Evolutionary conservation across 768 basidiomycete species (phyloP).

Genomic region (Xanthoconium purpureum): DNA sequence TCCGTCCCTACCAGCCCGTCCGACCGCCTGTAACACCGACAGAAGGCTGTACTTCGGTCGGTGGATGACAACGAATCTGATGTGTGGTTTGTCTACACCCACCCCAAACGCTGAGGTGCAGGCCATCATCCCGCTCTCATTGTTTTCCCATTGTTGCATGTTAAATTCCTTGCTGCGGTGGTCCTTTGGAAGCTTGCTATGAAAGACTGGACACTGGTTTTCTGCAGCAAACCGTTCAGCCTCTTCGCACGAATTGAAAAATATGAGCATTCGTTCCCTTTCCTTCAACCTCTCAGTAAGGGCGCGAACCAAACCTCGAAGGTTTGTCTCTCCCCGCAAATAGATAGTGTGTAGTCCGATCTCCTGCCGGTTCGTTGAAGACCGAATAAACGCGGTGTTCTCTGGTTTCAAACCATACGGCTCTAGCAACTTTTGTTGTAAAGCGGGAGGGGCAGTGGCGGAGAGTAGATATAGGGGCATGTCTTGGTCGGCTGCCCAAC

Average conservation of each 20-base stretch:
- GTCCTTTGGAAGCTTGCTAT: neutral
- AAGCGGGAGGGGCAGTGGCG: neutral
- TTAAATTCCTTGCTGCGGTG: neutral
- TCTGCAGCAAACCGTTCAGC: neutral
- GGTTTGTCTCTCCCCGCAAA: neutral
- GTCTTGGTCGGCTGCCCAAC: neutral
- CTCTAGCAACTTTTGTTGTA: neutral
- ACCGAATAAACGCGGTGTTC: neutral
- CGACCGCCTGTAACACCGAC: too few relatives aligned
- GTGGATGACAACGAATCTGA: neutral
- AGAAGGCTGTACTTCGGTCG: too few relatives aligned
- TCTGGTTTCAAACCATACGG: neutral
- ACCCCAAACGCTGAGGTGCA: slow-evolving; percentile 1
- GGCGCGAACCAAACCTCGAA: neutral
- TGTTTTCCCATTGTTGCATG: neutral
- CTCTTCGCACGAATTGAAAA: neutral
- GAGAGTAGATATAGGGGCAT: neutral
- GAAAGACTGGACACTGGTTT: neutral
- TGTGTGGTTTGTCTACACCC: slow-evolving; percentile 2
- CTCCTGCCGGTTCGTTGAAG: neutral
- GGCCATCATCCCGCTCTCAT: neutral
- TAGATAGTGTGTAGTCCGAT: neutral
- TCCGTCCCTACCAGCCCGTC: too few relatives aligned
- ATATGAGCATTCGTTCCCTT: neutral
- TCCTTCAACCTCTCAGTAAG: neutral